Percentiles rank a stretch among this genome's conserved stretches.
Evolutionary conservation across 1,284 basidiomycete genomes (phyloP).

Genomic region (Tilletia setariae): DNA sequence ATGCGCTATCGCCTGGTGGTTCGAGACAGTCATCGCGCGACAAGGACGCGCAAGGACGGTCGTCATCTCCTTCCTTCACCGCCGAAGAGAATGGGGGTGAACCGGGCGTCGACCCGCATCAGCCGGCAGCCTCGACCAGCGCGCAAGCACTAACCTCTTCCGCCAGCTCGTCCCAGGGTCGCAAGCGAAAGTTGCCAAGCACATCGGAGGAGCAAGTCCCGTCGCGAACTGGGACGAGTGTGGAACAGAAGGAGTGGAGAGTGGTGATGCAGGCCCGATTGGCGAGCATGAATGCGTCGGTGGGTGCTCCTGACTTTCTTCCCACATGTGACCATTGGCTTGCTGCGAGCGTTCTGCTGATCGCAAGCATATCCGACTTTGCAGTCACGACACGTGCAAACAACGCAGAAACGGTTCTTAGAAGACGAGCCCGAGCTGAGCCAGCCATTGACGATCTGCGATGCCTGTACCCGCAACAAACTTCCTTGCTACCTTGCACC

Average conservation of each 20-base stretch:
- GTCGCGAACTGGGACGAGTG: not conserved
- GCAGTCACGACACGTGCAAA: conserved; percentile 4
- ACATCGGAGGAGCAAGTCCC: not conserved
- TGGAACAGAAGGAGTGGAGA: not conserved
- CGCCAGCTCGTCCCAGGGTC: no score
- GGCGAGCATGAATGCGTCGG: not conserved
- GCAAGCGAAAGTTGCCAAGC: no score
- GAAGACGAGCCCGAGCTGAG: not conserved
- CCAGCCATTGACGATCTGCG: not conserved
- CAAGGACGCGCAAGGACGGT: no score
- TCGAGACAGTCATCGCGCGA: no score
- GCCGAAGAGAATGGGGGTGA: no score
- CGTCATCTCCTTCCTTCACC: no score
- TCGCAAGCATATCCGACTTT: not conserved
- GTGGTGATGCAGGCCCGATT: not conserved
- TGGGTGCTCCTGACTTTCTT: not conserved
- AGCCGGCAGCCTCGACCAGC: no score
- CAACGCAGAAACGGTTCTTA: not conserved
- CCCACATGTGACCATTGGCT: not conserved
- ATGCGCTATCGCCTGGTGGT: no score
- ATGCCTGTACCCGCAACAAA: not conserved
- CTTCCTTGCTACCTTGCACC: conserved; percentile 1
- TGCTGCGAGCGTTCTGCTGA: no score
- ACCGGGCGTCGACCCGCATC: no score
- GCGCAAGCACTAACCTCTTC: no score